phyloP scores from a whole-genome alignment of 2,329 filamentous ascomycete genomes.

The Apiospora sp. region DNA sequence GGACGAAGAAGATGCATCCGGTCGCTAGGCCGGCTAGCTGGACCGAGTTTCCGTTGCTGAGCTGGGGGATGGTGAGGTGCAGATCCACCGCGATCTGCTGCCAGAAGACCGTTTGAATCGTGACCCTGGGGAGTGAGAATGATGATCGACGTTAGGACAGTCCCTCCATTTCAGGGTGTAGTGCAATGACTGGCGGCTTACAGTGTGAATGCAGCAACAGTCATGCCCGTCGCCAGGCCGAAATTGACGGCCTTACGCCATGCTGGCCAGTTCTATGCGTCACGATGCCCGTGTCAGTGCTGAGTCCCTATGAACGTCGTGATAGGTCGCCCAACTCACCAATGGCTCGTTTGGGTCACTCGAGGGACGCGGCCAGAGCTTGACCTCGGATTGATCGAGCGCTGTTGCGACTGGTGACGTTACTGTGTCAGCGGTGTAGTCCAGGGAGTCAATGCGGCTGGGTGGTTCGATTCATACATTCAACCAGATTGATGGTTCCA shows the following conservation, averaged over 20 bases:
- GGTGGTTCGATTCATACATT: slow-evolving; percentile 17
- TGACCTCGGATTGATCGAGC: slow-evolving; percentile 16
- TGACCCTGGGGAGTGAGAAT: slow-evolving; percentile 29
- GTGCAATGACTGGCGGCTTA: background rate
- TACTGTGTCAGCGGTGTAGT: background rate
- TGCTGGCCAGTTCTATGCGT: slow-evolving; percentile 41
- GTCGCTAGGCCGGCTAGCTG: slow-evolving; percentile 43
- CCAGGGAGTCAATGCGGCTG: background rate
- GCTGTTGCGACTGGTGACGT: slow-evolving; percentile 15
- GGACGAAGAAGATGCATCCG: slow-evolving; percentile 46
- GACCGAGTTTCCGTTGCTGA: slow-evolving; percentile 39
- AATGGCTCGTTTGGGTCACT: slow-evolving; percentile 43
- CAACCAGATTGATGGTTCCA: slow-evolving; percentile 26
- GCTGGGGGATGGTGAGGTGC: slow-evolving; percentile 35
- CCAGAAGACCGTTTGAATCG: slow-evolving; percentile 42
- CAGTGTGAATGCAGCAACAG: slow-evolving; percentile 40
- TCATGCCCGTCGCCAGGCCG: slow-evolving; percentile 37
- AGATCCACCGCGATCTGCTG: slow-evolving; percentile 45
- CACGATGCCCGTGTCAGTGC: background rate
- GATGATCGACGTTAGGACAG: background rate
- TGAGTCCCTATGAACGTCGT: too few relatives aligned
- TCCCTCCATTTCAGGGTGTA: too few relatives aligned
- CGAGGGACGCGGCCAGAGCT: slow-evolving; percentile 25
- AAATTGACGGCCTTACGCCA: slow-evolving; percentile 43
- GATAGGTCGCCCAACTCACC: slow-evolving; percentile 28